These are phyloP conservation scores for Verticillium alfalfae DNA, from an alignment of 2,329 filamentous ascomycete genomes.

Conservation along the genomic window DNA sequence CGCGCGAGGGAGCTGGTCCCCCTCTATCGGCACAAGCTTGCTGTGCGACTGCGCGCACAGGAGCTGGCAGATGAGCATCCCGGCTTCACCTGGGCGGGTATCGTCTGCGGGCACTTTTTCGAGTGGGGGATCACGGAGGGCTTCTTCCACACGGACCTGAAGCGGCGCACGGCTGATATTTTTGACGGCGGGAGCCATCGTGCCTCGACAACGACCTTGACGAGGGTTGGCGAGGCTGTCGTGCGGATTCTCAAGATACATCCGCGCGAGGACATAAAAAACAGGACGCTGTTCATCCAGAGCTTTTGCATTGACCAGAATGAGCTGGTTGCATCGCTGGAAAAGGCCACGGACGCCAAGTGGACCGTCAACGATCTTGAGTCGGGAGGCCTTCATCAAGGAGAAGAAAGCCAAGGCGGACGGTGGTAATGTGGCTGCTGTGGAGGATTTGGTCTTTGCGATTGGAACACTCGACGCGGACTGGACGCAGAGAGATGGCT, in stretches of 20 bases:
- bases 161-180: slow-evolving; percentile 21
- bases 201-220: slow-evolving; percentile 28
- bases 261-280: slow-evolving; percentile 19
- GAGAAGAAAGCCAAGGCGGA: slow-evolving; percentile 29
- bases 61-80: slow-evolving; percentile 15
- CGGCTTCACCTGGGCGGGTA: slow-evolving; percentile 28
- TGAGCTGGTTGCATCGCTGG: slow-evolving; percentile 24
- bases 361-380: slow-evolving; percentile 25
- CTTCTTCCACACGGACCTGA: slow-evolving; percentile 28
- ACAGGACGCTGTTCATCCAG: slow-evolving; percentile 30
- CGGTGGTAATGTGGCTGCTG: slow-evolving; percentile 26
- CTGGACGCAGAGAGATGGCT: slow-evolving; percentile 37
- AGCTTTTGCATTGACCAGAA: slow-evolving; percentile 32
- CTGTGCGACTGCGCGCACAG: slow-evolving; percentile 23
- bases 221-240: slow-evolving; percentile 24
- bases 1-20: slow-evolving; percentile 27
- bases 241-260: slow-evolving; percentile 21
- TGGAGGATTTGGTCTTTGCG: slow-evolving; percentile 44
- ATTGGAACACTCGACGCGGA: slow-evolving; percentile 41
- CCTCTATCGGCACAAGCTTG: slow-evolving; percentile 26
- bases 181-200: slow-evolving; percentile 23
- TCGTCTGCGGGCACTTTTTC: slow-evolving; percentile 34
- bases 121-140: slow-evolving; percentile 30
- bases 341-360: slow-evolving; percentile 21
- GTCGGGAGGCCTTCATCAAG: slow-evolving; percentile 30